These are phyloP conservation scores for Groenewaldozyma auringiensis DNA, from an alignment of 1,139 yeast species.

Conservation along the genomic window DNA sequence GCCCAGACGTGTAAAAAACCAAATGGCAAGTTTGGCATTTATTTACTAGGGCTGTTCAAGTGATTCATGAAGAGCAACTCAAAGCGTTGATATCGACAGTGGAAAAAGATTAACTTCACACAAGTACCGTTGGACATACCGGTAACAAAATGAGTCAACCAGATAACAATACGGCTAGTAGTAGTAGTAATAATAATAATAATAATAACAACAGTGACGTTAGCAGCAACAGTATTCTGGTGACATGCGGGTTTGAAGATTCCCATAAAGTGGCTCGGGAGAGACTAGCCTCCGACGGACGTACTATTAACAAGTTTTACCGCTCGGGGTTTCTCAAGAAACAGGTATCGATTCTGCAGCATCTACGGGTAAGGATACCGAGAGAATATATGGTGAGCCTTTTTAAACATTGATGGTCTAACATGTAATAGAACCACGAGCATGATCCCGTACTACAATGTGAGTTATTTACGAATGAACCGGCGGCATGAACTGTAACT, in stretches of 20 bases:
- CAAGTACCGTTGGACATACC: too few species aligned
- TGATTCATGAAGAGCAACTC: too few species aligned
- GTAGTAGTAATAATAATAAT: neutral
- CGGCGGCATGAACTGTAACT: neutral
- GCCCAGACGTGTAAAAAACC: too few species aligned
- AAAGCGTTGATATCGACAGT: too few species aligned
- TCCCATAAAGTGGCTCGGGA: neutral
- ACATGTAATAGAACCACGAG: neutral
- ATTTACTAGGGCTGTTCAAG: too few species aligned
- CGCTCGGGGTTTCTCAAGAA: neutral
- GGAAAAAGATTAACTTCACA: too few species aligned
- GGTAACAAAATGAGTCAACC: neutral
- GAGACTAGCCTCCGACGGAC: neutral
- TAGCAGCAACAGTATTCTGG: neutral
- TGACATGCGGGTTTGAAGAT: constrained; percentile 21
- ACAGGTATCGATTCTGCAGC: neutral
- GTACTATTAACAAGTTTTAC: neutral
- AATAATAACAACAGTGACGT: neutral
- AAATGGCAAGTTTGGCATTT: too few species aligned
- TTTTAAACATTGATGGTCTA: neutral
- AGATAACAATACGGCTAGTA: neutral
- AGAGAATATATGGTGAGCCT: neutral
- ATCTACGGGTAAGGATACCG: neutral
- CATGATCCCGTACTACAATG: constrained; percentile 15
- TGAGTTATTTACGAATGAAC: constrained; percentile 5